phyloP scores from a whole-genome alignment of 2,329 filamentous ascomycete genomes.

The Ophiosphaerella herpotricha region DNA sequence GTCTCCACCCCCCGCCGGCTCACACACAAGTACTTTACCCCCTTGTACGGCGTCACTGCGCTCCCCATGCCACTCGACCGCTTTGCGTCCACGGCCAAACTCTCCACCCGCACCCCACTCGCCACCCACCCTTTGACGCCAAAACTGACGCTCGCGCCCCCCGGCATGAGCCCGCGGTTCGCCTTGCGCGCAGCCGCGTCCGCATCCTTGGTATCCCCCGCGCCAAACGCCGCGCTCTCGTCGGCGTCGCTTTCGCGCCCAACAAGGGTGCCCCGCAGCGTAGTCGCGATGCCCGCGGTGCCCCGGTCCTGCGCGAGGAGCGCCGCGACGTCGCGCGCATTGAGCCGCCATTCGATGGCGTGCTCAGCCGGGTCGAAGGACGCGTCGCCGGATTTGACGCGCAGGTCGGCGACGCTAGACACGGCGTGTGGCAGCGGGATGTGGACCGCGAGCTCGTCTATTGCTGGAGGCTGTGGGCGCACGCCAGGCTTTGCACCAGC shows the following conservation, averaged over 20 bases:
- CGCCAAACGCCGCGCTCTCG: neutral
- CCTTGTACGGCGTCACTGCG: constrained; percentile 92
- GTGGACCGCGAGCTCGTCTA: constrained; percentile 79
- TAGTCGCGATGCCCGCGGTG: constrained; percentile 67
- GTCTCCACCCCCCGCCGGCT: constrained; percentile 60
- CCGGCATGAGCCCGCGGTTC: constrained; percentile 49
- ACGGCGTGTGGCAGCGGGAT: constrained; percentile 80
- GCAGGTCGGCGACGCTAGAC: constrained; percentile 80
- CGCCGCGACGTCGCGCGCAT: constrained; percentile 70
- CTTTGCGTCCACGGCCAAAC: constrained; percentile 67
- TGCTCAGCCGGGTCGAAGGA: constrained; percentile 75
- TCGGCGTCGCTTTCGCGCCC: too few species aligned
- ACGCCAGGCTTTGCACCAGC: too few species aligned
- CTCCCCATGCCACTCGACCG: constrained; percentile 86
- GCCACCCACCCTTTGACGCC: constrained; percentile 67
- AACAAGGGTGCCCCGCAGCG: constrained; percentile 74
- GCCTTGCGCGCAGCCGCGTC: too few species aligned
- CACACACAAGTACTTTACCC: constrained; percentile 92
- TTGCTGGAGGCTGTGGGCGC: neutral
- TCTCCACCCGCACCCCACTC: constrained; percentile 67
- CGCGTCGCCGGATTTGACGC: constrained; percentile 73
- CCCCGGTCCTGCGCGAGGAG: constrained; percentile 45
- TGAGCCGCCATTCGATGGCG: constrained; percentile 80
- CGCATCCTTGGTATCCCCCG: neutral
- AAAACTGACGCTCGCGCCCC: constrained; percentile 53